Evolutionary conservation across 805 yeast species (phyloP), one percentile per base, ranked within the genome.

Genomic region (Candida piceae): DNA sequence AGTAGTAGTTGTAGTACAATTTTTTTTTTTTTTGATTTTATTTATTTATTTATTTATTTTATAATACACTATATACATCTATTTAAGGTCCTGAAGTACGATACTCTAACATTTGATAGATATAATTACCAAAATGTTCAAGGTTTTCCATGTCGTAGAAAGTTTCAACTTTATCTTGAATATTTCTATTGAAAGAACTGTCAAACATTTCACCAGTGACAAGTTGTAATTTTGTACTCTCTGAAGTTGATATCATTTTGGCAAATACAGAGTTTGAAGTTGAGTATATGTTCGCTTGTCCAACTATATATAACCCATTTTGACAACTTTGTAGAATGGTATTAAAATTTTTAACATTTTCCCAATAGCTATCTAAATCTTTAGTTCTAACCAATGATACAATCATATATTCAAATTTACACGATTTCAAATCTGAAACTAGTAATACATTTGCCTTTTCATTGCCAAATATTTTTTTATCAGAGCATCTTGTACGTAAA

Each of bases 371-470:
- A 23, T 29, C 66, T 53, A 35, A 45, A 16, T 21, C 36, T 17
- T 31, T 42, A 18, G 71, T 63, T 13, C 61, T 54, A 16, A 61
- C 68, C 26, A 63, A 42, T 7, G 70, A 64, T 9, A 61, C 41
- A 27, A 70, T 53, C 15, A 60, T 52, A 39, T 55, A 57, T 16
- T 58, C 59, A 25, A 44, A 55, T 34, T 52, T 54, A 15, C 48
- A 35, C 3, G 62, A 56, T n/a, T 50, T 52, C 20, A 48, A 44
- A 21, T 56, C 52, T 21, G 60, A 62, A 6, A 57, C 49, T 1
- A 58, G 52, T 8, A 50, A 32, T 5, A 54, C 53, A 4, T 29
- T 20, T 6, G 38, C 34, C 2, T 29, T 13, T 5, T 16, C 37
- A 5, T 41, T 32, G 1, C 64, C 66, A 41, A 58, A 55, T 11